Evolutionary conservation across 768 basidiomycete species (phyloP).

Genomic region (Leccinum incarnatum): DNA sequence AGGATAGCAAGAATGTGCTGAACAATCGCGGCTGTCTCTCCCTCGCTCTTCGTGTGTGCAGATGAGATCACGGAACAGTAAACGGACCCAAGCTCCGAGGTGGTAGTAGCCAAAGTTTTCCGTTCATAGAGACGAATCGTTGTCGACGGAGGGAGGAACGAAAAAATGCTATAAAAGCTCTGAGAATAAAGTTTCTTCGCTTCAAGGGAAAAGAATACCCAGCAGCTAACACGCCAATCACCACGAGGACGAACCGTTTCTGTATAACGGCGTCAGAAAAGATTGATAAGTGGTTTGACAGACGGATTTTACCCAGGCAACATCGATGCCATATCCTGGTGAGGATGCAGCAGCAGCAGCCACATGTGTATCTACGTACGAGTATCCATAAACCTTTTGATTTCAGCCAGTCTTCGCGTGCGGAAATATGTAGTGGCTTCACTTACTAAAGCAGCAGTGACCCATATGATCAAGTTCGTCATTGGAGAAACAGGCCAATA

Average conservation of each 20-base stretch:
- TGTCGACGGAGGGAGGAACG: conserved; percentile 69
- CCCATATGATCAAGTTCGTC: conserved; percentile 67
- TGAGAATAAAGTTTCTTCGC: conserved; percentile 1
- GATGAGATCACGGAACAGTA: conserved; percentile 78
- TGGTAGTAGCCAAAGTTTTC: conserved; percentile 62
- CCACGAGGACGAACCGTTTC: conserved; percentile 69
- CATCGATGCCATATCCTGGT: conserved; percentile 56
- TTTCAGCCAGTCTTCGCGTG: not conserved
- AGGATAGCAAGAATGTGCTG: conserved; percentile 71
- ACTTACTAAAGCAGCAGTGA: conserved; percentile 59
- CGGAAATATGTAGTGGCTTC: not conserved
- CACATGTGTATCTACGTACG: conserved; percentile 61
- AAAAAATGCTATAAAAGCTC: conserved; percentile 49
- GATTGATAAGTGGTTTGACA: not conserved
- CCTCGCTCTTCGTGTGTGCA: conserved; percentile 52
- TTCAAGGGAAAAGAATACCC: conserved; percentile 46
- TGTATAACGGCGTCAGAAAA: conserved; percentile 20
- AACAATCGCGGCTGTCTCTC: conserved; percentile 54
- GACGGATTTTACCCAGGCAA: conserved; percentile 63
- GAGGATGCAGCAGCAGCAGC: conserved; percentile 39
- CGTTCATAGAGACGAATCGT: conserved; percentile 76
- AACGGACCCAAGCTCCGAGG: conserved; percentile 62
- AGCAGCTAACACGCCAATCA: conserved; percentile 70
- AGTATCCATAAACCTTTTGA: conserved; percentile 65
- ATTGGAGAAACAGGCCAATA: conserved; percentile 75